phyloP scores from a whole-genome alignment of 176 grass and related monocot genomes.

The Calamus simplicifolius region DNA sequence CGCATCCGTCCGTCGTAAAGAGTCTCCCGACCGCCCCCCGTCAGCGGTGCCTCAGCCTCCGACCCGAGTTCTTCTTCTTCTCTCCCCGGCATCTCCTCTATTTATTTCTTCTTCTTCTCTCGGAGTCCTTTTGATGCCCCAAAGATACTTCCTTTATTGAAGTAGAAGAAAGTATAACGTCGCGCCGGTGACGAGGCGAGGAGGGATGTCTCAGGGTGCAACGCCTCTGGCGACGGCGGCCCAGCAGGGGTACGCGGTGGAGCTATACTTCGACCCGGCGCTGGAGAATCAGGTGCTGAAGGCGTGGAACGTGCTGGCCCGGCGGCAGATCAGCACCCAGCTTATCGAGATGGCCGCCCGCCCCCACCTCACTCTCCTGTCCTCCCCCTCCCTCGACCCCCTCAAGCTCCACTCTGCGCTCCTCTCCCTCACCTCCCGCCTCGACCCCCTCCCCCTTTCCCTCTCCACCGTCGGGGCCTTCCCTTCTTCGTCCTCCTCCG shows the following conservation, averaged over 20 bases:
- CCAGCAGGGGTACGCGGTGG: slow-evolving; percentile 54
- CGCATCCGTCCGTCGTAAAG: too few relatives aligned
- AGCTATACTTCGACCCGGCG: slow-evolving; percentile 96
- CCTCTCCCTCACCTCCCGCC: slow-evolving; percentile 65
- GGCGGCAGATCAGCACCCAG: slow-evolving; percentile 72
- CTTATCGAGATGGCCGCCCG: slow-evolving; percentile 79
- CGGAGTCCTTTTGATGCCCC: too few relatives aligned
- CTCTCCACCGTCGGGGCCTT: slow-evolving; percentile 33
- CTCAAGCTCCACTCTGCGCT: slow-evolving; percentile 67
- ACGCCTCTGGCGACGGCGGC: neutral
- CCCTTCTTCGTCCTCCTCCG: slow-evolving; percentile 23
- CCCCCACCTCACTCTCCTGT: slow-evolving; percentile 73
- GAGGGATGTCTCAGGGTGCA: too few relatives aligned
- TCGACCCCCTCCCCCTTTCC: slow-evolving; percentile 68
- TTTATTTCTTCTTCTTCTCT: too few relatives aligned
- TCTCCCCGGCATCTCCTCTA: too few relatives aligned
- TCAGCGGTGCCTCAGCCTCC: too few relatives aligned
- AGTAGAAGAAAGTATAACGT: neutral
- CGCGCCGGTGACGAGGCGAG: neutral
- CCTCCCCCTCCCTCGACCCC: slow-evolving; percentile 51
- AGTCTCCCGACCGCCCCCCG: too few relatives aligned
- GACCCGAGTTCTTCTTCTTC: too few relatives aligned
- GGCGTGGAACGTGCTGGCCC: slow-evolving; percentile 93
- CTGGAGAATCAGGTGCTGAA: slow-evolving; percentile 99
- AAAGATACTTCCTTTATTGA: too few relatives aligned